Evolutionary conservation across 108 stramenopile species (phyloP), one percentile per base, ranked within the genome.

Genomic region (Cyclostephanos tholiformis): DNA sequence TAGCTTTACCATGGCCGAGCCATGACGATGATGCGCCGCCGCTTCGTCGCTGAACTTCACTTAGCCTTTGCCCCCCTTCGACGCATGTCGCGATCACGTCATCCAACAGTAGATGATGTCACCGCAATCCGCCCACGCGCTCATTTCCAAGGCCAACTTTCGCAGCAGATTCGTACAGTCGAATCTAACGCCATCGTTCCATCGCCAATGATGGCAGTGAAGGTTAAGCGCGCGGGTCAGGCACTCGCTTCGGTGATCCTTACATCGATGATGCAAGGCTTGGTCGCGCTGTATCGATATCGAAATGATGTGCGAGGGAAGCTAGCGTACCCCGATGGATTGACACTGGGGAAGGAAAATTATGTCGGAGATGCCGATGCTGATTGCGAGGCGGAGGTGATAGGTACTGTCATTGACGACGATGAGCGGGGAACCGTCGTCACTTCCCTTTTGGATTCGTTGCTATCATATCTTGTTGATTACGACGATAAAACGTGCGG

Each of bases 271-370:
- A 32, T 87, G 25, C 89, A 90, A 76, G 89, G 75, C 30, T 66
- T 38, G 20, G 72, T 90, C 12, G 86, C 86, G 13, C 16, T 87
- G 53, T 75, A 86, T 59, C 85, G 87, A 63, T 90, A 90, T 70
- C 63, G 89, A 46, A 82, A 85, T 25, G 87, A 89, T 68, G 79
- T 83, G 4, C 52, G 73, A 0, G 89, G 87, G 5, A 69, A 86
- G 60, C 60, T 90, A 9, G 65, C 82, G 17, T 77, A 81, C 62
- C 89, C 89, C 4, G 81, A 85, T 46, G 89, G 89, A 36, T 66
- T 67, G 25, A 90, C 89, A 1, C 20, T 82, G 9, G 89, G 89
- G 1, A 73, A 79, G 2, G 85, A 80, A 32, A 32, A 76, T 48
- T 51, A 61, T 58, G 55, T 36, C 27, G 56, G 7, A 29, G 25